These are phyloP conservation scores for Bjerkandera adusta DNA, from an alignment of 1,284 basidiomycete genomes.

Conservation along the genomic window DNA sequence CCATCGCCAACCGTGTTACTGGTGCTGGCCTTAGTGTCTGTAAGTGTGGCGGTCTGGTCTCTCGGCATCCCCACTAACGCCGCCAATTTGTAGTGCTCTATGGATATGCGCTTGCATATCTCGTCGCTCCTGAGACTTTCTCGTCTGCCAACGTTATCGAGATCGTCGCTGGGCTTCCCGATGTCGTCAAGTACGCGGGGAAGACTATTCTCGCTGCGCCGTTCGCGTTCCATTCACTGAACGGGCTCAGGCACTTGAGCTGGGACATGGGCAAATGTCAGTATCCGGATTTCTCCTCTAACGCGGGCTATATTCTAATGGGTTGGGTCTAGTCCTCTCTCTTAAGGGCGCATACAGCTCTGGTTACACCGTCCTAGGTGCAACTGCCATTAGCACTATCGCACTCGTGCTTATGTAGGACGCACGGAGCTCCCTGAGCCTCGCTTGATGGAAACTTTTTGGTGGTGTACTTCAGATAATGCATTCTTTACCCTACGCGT, in stretches of 20 bases:
- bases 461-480: no score
- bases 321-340: slow-evolving; percentile 57
- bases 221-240: slow-evolving; percentile 89
- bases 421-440: no score
- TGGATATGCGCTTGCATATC: slow-evolving; percentile 85
- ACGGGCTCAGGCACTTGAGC: slow-evolving; percentile 87
- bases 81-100: slow-evolving; percentile 67
- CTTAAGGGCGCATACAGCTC: slow-evolving; percentile 78
- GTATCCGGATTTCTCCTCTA: slow-evolving; percentile 33
- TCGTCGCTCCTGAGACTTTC: slow-evolving; percentile 78
- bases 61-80: slow-evolving; percentile 1
- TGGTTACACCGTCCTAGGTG: slow-evolving; percentile 84
- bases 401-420: slow-evolving; percentile 38
- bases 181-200: slow-evolving; percentile 68
- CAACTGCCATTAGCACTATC: slow-evolving; percentile 73
- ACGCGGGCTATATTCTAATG: slow-evolving; percentile 10
- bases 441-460: no score
- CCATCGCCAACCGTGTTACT: slow-evolving; percentile 85
- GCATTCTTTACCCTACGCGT: no score
- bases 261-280: slow-evolving; percentile 93
- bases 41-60: slow-evolving; percentile 35
- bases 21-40: slow-evolving; percentile 78
- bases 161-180: slow-evolving; percentile 66
- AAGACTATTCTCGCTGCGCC: slow-evolving; percentile 81
- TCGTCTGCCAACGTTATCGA: slow-evolving; percentile 80